These are phyloP conservation scores for Aureobasidium mangrovei DNA, from an alignment of 2,329 filamentous ascomycete genomes.

Conservation along the genomic window DNA sequence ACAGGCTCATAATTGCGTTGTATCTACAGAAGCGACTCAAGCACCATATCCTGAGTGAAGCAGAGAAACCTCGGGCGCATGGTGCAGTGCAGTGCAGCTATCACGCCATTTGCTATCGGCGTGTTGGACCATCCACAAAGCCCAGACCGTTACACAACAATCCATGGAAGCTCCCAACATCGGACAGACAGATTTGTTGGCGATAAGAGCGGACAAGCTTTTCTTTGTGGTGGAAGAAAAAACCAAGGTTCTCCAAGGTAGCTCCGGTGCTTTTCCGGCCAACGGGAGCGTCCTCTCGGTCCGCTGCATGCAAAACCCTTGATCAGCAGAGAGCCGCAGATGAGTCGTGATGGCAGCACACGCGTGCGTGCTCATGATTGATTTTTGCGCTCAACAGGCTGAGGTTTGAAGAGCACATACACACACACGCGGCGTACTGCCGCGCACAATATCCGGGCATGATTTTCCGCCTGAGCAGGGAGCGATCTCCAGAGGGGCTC, in stretches of 20 bases:
- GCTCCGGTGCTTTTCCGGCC: neutral
- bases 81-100: neutral
- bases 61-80: neutral
- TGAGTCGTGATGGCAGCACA: constrained; percentile 3
- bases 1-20: no score
- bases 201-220: neutral
- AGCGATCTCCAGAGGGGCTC: no score
- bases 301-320: neutral
- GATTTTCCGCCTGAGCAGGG: neutral
- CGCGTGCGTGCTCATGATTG: neutral
- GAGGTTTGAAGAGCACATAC: neutral
- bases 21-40: neutral
- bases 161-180: neutral
- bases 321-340: constrained; percentile 5
- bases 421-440: neutral
- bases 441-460: no score
- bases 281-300: neutral
- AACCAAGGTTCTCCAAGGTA: constrained; percentile 1
- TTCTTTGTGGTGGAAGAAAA: constrained; percentile 10
- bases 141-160: constrained; percentile 3
- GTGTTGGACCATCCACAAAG: neutral
- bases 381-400: neutral
- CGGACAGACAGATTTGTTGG: constrained; percentile 1
- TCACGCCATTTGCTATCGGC: constrained; percentile 1
- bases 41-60: neutral